These are phyloP conservation scores for Moelleriella libera DNA, from an alignment of 2,329 filamentous ascomycete genomes.

Conservation along the genomic window DNA sequence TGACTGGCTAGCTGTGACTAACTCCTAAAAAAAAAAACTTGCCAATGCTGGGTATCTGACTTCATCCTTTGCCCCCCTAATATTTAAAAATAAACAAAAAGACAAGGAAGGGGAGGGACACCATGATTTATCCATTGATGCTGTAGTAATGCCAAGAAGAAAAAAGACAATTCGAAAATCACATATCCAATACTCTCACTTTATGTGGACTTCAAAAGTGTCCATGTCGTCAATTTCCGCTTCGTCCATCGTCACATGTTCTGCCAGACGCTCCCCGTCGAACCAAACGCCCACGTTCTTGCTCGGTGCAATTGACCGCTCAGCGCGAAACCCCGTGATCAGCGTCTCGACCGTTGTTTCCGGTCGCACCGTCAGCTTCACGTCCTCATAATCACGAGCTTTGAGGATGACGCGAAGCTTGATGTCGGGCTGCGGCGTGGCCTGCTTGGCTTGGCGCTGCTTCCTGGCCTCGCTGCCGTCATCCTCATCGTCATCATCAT, in stretches of 20 bases:
- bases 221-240: conserved; percentile 65
- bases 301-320: conserved; percentile 33
- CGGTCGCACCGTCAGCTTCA: conserved; percentile 35
- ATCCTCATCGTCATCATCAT: conserved; percentile 24
- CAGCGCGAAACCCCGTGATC: conserved; percentile 43
- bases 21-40: too few species aligned
- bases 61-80: too few species aligned
- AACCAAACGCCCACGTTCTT: conserved; percentile 50
- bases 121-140: too few species aligned
- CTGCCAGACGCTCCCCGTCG: conserved; percentile 60
- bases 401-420: conserved; percentile 39
- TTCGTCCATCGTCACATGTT: conserved; percentile 44
- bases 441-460: conserved; percentile 9
- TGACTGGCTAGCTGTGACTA: too few species aligned
- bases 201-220: conserved; percentile 56
- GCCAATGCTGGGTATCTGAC: too few species aligned
- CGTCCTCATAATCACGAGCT: conserved; percentile 32
- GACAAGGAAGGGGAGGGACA: too few species aligned
- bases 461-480: conserved; percentile 7
- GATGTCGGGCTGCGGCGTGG: conserved; percentile 11
- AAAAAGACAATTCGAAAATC: too few species aligned
- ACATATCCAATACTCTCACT: background rate
- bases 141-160: too few species aligned
- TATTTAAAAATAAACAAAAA: too few species aligned
- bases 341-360: conserved; percentile 49